Conservation (phyloP, 495 filamentous ascomycete genomes). For the Penicillium dipodomyicola region DNA sequence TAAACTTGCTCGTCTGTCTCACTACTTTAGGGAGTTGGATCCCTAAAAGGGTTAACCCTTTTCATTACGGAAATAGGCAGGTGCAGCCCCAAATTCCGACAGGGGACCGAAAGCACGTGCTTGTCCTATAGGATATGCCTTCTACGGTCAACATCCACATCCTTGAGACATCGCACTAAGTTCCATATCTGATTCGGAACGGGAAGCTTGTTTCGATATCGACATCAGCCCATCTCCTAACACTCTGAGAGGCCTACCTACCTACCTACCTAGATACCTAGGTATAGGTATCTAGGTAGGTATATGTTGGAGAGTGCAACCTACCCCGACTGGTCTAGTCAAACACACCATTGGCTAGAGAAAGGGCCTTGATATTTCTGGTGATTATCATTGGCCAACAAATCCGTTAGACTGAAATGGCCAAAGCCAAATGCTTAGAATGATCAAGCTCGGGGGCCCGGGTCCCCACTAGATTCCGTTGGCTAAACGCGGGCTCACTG, state of each 20-base stretch:
- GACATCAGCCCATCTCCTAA: neutral
- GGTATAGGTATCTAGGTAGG: too few species aligned
- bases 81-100: neutral
- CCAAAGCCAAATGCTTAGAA: neutral
- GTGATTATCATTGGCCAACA: neutral
- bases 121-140: neutral
- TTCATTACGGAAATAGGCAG: neutral
- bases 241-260: neutral
- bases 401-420: neutral
- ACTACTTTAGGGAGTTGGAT: neutral
- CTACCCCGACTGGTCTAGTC: neutral
- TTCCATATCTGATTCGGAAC: neutral
- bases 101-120: neutral
- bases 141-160: neutral
- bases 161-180: neutral
- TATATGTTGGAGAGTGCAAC: neutral
- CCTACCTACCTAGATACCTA: too few species aligned
- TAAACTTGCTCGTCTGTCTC: neutral
- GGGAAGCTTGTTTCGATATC: neutral
- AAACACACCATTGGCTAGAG: neutral
- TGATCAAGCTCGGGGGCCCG: constrained; percentile 5
- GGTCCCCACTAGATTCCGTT: constrained; percentile 1
- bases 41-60: neutral
- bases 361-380: neutral
- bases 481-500: neutral